Base-by-base conservation (phyloP, 1,139 yeast species). In the Debaryomycetaceae sp. region DNA sequence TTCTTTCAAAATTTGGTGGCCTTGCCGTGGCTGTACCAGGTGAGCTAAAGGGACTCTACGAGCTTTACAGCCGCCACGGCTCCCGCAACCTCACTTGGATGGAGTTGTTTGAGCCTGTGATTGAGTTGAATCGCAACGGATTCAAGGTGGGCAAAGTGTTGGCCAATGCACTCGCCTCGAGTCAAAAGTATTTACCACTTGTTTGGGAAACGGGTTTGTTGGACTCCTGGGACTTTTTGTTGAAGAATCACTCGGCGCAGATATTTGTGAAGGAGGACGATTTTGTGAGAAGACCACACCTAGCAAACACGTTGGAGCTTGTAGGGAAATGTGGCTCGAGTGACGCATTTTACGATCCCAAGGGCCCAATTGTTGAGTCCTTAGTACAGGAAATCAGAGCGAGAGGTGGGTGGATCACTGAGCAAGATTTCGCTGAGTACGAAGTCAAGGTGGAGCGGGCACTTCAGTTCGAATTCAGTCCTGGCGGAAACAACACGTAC, bases 1-100 rank as follows among this genome's bases (percentile, higher is more conserved):
- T 53, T 1, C 56, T 66, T 11, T 72, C 95, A 0, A 73, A 75
- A 43, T 58, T 78, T 13, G 97, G 96, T 3, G 97, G 96, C 0
- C 61, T 85, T 16, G 86, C 96, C 0, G 77, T 79, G 12, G 97
- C 78, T 1, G 73, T 83, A 8, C 98, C 97, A 0, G 97, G 97
- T 6, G 97, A 91, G 50, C 49, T 91, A 29, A 79, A 78, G 36
- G 97, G 97, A 0, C 60, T 88, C 16, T 76, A 82, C 46, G 72
- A 67, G 29, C 62, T 93, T 20, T 76, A 59, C 51, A 46, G 54
- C 16, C 41, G 51, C 9, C 91, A 80, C 45, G 86, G 93, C 0
- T 78, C 86, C 10, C 93, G 94, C 0, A 65, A 64, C 6, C 52
- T 85, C 10, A 45, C 68, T 1, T 91, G 97, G 96, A 49, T 51